These are phyloP conservation scores for Piloderma croceum DNA, from an alignment of 768 basidiomycete species.

Conservation along the genomic window DNA sequence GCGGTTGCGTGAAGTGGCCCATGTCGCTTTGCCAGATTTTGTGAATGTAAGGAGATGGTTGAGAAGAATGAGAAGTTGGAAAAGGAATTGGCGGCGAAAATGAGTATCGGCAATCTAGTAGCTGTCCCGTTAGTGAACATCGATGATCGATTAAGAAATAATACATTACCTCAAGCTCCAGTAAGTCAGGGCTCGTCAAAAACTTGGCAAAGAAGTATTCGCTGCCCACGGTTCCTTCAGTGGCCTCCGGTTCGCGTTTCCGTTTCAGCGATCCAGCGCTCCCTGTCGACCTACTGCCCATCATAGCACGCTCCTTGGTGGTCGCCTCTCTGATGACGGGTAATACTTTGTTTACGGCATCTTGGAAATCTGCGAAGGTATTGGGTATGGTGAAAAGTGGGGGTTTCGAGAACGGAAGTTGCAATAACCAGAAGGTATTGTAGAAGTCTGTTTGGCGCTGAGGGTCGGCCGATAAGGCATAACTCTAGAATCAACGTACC, in stretches of 20 bases:
- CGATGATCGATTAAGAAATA: conserved; percentile 4
- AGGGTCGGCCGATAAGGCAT: not conserved
- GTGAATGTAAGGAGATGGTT: conserved; percentile 73
- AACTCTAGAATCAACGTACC: conserved; percentile 38
- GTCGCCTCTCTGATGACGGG: conserved; percentile 82
- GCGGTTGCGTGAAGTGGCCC: conserved; percentile 62
- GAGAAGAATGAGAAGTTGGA: conserved; percentile 77
- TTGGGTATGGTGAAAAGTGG: conserved; percentile 54
- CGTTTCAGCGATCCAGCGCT: conserved; percentile 47
- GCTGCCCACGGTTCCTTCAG: conserved; percentile 43
- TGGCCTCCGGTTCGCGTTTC: conserved; percentile 57
- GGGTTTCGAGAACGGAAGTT: conserved; percentile 80
- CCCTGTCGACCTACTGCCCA: conserved; percentile 58
- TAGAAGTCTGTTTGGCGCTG: conserved; percentile 59
- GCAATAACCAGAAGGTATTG: conserved; percentile 85
- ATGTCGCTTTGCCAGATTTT: conserved; percentile 53
- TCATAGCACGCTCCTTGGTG: conserved; percentile 82
- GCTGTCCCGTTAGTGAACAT: conserved; percentile 7
- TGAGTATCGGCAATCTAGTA: conserved; percentile 79
- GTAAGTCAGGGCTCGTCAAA: conserved; percentile 78
- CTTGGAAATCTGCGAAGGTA: conserved; percentile 60
- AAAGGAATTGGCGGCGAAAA: conserved; percentile 89
- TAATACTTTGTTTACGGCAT: conserved; percentile 65
- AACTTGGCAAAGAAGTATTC: conserved; percentile 95
- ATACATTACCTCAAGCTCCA: conserved; percentile 73